phyloP scores from a whole-genome alignment of 148 eudicot genomes.

The Diospyros lotus region DNA sequence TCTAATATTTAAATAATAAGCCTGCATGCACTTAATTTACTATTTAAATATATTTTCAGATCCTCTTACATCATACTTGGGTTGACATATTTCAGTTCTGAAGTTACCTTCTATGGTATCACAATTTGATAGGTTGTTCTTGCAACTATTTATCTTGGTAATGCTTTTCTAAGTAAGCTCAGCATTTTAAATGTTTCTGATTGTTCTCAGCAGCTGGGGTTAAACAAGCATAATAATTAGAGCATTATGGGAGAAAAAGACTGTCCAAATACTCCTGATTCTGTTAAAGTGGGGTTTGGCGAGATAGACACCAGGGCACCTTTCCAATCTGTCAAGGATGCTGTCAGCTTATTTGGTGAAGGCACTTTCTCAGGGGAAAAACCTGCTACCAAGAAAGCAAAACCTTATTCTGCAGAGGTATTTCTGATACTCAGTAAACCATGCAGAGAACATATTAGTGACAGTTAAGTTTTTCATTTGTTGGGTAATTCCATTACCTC shows the following conservation, averaged over 20 bases:
- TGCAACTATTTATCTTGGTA: background rate
- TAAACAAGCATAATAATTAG: background rate
- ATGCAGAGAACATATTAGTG: no score
- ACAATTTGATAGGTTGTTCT: background rate
- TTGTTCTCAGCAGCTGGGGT: background rate
- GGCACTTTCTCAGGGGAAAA: conserved; percentile 71
- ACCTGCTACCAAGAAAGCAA: conserved; percentile 55
- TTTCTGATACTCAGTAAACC: no score
- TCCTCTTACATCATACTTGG: background rate
- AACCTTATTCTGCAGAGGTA: conserved; percentile 80
- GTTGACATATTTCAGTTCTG: background rate
- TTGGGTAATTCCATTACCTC: no score
- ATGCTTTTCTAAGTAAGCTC: background rate
- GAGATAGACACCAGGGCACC: conserved; percentile 98
- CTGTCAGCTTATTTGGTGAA: conserved; percentile 90
- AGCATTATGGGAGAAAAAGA: conserved; percentile 48
- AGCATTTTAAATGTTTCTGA: background rate
- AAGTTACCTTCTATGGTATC: background rate
- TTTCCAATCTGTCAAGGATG: conserved; percentile 97
- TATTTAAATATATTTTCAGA: background rate
- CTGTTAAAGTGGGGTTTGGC: conserved; percentile 74
- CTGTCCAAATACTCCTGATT: conserved; percentile 40
- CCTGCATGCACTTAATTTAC: no score
- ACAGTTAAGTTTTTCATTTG: no score
- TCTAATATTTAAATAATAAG: no score